phyloP scores from a whole-genome alignment of 75 land plant species.

The Pinus tabuliformis region DNA sequence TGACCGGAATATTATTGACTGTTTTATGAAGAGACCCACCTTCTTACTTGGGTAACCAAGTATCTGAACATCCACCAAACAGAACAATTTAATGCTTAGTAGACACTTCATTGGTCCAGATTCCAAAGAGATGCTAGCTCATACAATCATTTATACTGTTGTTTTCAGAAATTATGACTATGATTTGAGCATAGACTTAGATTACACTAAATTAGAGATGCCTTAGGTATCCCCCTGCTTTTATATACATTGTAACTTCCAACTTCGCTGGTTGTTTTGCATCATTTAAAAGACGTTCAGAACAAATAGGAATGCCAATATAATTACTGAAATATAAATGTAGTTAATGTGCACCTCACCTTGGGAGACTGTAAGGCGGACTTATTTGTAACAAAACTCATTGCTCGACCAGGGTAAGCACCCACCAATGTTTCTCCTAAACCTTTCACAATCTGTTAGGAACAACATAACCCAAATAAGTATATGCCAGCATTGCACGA shows the following conservation, averaged over 20 bases:
- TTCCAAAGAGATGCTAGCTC: not conserved
- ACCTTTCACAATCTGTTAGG: constrained; percentile 45
- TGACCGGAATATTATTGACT: constrained; percentile 48
- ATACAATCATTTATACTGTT: not conserved
- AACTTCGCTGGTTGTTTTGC: not conserved
- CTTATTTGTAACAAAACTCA: constrained; percentile 48
- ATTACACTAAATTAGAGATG: not conserved
- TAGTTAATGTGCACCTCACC: constrained; percentile 9
- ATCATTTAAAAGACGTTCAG: not conserved
- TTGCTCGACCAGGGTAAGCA: constrained; percentile 57
- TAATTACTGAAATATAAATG: not conserved
- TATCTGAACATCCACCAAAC: constrained; percentile 19
- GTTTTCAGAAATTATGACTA: not conserved
- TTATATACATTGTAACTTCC: not conserved
- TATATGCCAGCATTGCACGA: not conserved
- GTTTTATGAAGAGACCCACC: constrained; percentile 51
- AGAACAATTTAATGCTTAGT: not conserved
- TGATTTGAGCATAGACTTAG: not conserved
- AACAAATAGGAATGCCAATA: not conserved
- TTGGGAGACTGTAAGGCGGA: constrained; percentile 33
- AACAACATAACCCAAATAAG: not conserved
- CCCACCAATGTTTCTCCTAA: constrained; percentile 59
- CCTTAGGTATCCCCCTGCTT: not conserved
- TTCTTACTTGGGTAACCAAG: constrained; percentile 48
- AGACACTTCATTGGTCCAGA: not conserved